Percentiles rank a stretch among this genome's conserved stretches.
Conservation (phyloP, 768 basidiomycete genomes). For the Kwoniella europaea region DNA sequence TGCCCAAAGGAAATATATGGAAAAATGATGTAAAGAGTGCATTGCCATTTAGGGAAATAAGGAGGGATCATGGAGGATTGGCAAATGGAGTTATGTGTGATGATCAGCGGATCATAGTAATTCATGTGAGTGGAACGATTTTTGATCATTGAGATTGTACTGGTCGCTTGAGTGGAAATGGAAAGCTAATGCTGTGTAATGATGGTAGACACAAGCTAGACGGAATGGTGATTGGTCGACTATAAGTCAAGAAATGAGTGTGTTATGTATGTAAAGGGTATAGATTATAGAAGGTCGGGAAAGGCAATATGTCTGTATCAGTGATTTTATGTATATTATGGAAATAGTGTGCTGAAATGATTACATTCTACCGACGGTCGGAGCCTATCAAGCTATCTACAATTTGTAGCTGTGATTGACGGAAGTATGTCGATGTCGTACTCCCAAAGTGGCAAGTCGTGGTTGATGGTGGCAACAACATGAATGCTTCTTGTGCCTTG, state of each 20-base stretch:
- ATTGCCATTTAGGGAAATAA: conserved; percentile 37
- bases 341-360: too few species aligned
- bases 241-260: conserved; percentile 38
- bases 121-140: conserved; percentile 39
- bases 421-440: not conserved
- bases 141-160: too few species aligned
- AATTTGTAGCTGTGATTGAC: not conserved
- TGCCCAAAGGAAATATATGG: conserved; percentile 36
- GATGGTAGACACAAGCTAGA: conserved; percentile 23
- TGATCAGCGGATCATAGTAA: conserved; percentile 49
- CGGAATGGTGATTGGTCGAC: conserved; percentile 33
- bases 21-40: conserved; percentile 34
- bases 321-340: too few species aligned
- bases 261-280: conserved; percentile 35
- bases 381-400: not conserved
- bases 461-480: not conserved
- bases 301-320: too few species aligned
- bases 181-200: not conserved
- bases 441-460: not conserved
- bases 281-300: too few species aligned
- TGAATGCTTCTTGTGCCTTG: not conserved
- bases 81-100: conserved; percentile 55
- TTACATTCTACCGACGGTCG: too few species aligned
- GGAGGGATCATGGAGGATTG: conserved; percentile 27
- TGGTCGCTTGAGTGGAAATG: too few species aligned